Conservation (phyloP, 257 asterid species). For the Nicotiana sylvestris region DNA sequence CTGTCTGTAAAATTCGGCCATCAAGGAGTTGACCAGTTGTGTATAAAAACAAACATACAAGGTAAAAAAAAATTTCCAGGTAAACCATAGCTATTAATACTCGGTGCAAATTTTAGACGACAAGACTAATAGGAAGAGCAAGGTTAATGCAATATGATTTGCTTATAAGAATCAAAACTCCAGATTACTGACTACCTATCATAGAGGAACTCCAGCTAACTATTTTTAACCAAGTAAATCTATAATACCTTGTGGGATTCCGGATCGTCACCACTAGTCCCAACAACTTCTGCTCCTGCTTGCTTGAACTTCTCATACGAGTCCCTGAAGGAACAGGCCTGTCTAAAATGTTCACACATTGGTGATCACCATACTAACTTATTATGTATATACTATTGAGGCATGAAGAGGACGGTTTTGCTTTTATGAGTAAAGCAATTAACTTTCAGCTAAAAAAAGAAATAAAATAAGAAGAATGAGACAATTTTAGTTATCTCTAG, state of each 20-base stretch:
- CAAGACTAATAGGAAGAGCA: neutral
- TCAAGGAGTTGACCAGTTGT: neutral
- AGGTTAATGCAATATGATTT: too few relatives aligned
- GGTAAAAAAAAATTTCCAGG: neutral
- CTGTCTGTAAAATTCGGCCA: neutral
- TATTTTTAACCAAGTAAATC: neutral
- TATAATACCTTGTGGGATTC: conserved; percentile 73
- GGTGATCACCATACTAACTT: neutral
- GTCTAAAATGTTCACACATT: conserved; percentile 3
- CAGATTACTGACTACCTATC: too few relatives aligned
- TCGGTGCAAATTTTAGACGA: neutral
- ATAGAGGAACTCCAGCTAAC: neutral
- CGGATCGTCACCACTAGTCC: conserved; percentile 76
- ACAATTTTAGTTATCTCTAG: neutral
- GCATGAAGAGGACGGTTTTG: neutral
- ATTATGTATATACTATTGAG: neutral
- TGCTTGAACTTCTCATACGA: conserved; percentile 89
- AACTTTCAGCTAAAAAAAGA: neutral
- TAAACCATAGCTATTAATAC: neutral
- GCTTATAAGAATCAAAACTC: too few relatives aligned
- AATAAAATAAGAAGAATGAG: neutral
- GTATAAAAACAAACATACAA: neutral
- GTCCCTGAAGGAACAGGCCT: conserved; percentile 96
- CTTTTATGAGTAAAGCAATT: neutral
- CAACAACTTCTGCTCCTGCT: conserved; percentile 93